Conservation (phyloP, 495 filamentous ascomycete genomes). For the Penicillium steckii region DNA sequence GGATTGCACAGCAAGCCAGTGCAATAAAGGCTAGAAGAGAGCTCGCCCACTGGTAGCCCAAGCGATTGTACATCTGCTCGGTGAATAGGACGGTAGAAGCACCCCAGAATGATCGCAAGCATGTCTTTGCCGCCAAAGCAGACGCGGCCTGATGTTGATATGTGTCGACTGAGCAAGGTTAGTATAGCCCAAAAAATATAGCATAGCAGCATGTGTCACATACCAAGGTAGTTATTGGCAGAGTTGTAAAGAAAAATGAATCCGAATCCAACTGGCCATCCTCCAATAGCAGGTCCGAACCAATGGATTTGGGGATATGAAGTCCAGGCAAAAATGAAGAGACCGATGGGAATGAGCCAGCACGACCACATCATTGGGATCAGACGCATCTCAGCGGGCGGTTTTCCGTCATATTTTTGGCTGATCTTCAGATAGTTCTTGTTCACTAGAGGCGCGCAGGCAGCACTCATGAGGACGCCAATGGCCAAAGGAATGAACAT, state of each 20-base stretch:
- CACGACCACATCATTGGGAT: constrained; percentile 85
- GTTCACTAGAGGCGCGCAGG: constrained; percentile 71
- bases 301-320: constrained; percentile 64
- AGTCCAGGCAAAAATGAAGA: constrained; percentile 86
- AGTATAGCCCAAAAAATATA: too few species aligned
- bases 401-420: constrained; percentile 59
- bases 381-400: constrained; percentile 71
- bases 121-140: constrained; percentile 82
- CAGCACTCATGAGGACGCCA: constrained; percentile 63
- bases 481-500: constrained; percentile 79
- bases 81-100: constrained; percentile 75
- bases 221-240: constrained; percentile 74
- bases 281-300: constrained; percentile 70
- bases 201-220: too few species aligned
- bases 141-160: constrained; percentile 85
- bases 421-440: constrained; percentile 68
- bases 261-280: constrained; percentile 77
- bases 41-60: constrained; percentile 75
- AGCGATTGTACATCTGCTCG: constrained; percentile 70
- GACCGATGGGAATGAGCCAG: constrained; percentile 73
- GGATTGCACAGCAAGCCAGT: constrained; percentile 72
- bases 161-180: constrained; percentile 71
- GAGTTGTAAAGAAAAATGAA: constrained; percentile 87
- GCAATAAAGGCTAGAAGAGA: constrained; percentile 68
- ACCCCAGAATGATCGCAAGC: constrained; percentile 76